Conservation (phyloP, 2,329 filamentous ascomycete species). For the Penicillium sp. region DNA sequence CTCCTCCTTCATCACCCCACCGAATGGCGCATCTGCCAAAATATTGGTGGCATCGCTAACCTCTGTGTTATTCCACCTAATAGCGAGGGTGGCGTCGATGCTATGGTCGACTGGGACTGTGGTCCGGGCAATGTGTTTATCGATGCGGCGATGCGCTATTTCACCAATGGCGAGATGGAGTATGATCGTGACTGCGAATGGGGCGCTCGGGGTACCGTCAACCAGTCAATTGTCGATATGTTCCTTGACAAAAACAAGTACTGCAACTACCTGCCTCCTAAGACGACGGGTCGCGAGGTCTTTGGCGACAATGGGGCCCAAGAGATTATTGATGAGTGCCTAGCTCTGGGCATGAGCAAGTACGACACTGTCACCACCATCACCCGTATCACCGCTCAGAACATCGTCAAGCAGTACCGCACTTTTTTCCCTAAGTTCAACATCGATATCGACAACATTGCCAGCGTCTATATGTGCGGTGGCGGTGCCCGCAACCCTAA, state of each 20-base stretch:
- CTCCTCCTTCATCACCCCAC: slow-evolving; percentile 55
- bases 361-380: slow-evolving; percentile 50
- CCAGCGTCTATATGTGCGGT: slow-evolving; percentile 61
- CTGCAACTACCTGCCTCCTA: slow-evolving; percentile 50
- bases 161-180: slow-evolving; percentile 49
- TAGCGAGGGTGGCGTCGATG: slow-evolving; percentile 3
- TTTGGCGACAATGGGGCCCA: slow-evolving; percentile 56
- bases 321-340: slow-evolving; percentile 48
- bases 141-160: slow-evolving; percentile 55
- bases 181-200: slow-evolving; percentile 53
- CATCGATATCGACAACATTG: slow-evolving; percentile 45
- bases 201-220: slow-evolving; percentile 48
- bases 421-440: slow-evolving; percentile 48
- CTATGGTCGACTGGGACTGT: slow-evolving; percentile 43
- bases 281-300: slow-evolving; percentile 58
- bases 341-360: slow-evolving; percentile 36
- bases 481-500: slow-evolving; percentile 58
- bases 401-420: slow-evolving; percentile 44
- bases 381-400: slow-evolving; percentile 58
- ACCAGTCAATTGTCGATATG: slow-evolving; percentile 52
- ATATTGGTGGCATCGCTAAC: slow-evolving; percentile 60
- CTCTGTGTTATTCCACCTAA: slow-evolving; percentile 18
- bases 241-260: slow-evolving; percentile 50
- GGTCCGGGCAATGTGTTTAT: slow-evolving; percentile 57
- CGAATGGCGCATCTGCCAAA: slow-evolving; percentile 58